Evolutionary conservation across 345 rosid genomes (phyloP), one percentile per base, ranked within the genome.

Genomic region (Eucalyptus viminalis): DNA sequence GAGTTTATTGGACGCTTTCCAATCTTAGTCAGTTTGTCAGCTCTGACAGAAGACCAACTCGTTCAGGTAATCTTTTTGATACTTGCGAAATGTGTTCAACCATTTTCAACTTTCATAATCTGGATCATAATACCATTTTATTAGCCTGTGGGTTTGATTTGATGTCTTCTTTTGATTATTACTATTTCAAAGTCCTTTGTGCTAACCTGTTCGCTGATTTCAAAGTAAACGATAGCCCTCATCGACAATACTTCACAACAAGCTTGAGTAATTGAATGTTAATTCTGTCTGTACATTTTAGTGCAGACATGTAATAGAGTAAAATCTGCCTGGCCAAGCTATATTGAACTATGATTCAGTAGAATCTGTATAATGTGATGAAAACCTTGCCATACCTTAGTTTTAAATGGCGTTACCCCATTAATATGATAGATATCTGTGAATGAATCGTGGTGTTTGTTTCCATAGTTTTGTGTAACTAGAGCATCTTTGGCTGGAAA

Each of bases 1-100:
- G 99, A 97, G 93, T 97, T 97, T 92, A 94, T 97, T 88, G 99
- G 99, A 85, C 98, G 99, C 56, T 97, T 97, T 91, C 98, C 99
- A 27, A 94, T 97, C 90, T 86, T 97, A 93, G 99, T 96, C 92
- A 95, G 98, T 92, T 96, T 97, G 93, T 93, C 94, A 89, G 97
- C 99, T 92, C 94, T 97, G 87, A 94, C 98, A 6, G 99, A 97
- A 92, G 98, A 97, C 86, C 98, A 97, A 90, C 99, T 97, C 83
- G 93, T 95, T 91, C 93, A 91, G 97, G 99, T 97, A 94, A 67
- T 87, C 47, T 51, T 80, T 62, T 86, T 67, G 31, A 17, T 69
- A 45, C 86, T 49, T 50, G 49, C 4, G 11, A 31, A 53, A 40
- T 34, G 50, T 44, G 31, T 88, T 88, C 34, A 43, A 15, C 43